These are phyloP conservation scores for Fraxinus latifolia DNA, from an alignment of 305 asterid genomes.

Conservation along the genomic window DNA sequence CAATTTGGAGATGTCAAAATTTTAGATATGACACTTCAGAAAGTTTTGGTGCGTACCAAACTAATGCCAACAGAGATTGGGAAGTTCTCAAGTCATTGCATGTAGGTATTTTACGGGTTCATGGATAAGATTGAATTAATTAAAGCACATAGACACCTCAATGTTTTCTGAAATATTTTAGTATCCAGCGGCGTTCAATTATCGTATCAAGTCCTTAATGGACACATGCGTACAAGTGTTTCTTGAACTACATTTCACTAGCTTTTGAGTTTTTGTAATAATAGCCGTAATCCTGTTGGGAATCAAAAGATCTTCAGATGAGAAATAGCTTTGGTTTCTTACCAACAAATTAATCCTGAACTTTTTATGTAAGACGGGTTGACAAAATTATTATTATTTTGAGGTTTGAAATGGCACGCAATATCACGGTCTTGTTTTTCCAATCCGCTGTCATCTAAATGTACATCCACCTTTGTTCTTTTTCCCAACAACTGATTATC, in stretches of 20 bases:
- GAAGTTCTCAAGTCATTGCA: neutral
- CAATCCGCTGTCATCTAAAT: constrained; percentile 33
- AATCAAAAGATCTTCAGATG: neutral
- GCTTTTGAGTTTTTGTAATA: neutral
- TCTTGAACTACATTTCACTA: neutral
- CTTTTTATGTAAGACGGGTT: neutral
- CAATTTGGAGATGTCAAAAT: neutral
- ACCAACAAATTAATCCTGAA: neutral
- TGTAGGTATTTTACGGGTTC: neutral
- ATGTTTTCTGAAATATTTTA: neutral
- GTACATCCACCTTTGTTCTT: constrained; percentile 18
- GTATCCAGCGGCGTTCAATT: neutral
- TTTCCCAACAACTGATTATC: constrained; percentile 40
- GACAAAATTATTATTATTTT: neutral
- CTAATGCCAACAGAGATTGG: neutral
- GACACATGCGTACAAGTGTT: neutral
- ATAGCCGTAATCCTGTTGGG: neutral
- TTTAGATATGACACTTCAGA: neutral
- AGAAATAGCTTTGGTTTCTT: neutral
- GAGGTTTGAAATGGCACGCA: neutral
- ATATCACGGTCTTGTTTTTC: constrained; percentile 17
- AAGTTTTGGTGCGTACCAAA: neutral
- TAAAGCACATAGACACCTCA: neutral
- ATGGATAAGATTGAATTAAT: neutral
- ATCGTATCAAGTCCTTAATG: neutral